These are phyloP conservation scores for Botrytis porri DNA, from an alignment of 2,329 filamentous ascomycete species.

Conservation along the genomic window DNA sequence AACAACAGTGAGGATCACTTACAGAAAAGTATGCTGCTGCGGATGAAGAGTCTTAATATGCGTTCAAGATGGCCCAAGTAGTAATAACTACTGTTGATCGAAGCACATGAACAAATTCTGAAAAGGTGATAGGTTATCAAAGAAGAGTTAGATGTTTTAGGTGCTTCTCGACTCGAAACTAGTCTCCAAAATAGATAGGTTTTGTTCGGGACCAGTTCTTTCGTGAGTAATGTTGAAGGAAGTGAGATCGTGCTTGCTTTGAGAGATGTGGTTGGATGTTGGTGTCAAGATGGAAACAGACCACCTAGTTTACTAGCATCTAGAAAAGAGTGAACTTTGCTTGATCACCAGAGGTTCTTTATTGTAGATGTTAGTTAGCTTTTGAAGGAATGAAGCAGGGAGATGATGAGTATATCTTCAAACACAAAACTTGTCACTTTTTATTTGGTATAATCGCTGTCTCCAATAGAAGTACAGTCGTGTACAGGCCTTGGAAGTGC, in stretches of 20 bases:
- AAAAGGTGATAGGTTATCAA: conserved; percentile 2
- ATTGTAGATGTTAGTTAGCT: neutral
- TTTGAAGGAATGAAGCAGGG: neutral
- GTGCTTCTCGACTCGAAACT: conserved; percentile 10
- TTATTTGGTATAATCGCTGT: conserved; percentile 1
- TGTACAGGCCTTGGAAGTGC: neutral
- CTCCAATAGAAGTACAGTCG: neutral
- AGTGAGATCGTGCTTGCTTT: conserved; percentile 19
- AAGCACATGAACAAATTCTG: conserved; percentile 21
- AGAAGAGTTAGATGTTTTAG: conserved; percentile 18
- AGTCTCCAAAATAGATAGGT: conserved; percentile 18
- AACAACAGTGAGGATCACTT: neutral
- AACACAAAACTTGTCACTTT: neutral
- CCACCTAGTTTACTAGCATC: neutral
- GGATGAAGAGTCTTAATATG: neutral
- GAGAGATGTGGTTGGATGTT: conserved; percentile 20
- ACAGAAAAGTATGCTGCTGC: neutral
- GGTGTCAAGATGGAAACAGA: neutral
- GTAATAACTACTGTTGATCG: neutral
- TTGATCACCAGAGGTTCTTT: conserved; percentile 8
- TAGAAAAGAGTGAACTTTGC: neutral
- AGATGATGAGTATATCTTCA: neutral
- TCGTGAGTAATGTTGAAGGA: conserved; percentile 6
- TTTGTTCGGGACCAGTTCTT: conserved; percentile 17
- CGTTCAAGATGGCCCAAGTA: neutral